Base-by-base conservation (phyloP, 257 asterid species). In the Coffea canephora region DNA sequence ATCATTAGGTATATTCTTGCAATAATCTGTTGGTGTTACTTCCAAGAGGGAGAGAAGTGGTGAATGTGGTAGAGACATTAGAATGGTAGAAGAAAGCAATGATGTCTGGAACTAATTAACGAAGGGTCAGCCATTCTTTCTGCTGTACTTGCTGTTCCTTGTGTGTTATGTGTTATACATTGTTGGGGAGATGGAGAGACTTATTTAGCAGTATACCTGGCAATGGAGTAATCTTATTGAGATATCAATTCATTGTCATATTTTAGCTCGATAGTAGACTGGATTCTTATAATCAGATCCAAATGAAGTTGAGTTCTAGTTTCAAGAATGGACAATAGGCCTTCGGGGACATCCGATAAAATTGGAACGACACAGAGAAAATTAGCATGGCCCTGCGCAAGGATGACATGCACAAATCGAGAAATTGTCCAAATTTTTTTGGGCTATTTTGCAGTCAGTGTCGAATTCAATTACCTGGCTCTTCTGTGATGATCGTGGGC, bases 341-440 rank as follows among this genome's bases (percentile, higher is more conserved):
- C 78, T 70, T 71, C 71, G 75, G 65, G 73, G 77, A 75, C 71
- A 69, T 81, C 84, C 62, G 77, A 81, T 46, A 78, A 78, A 69
- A 78, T 78, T 78, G 77, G 46, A 78, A 78, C 62, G 76, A 78
- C 55, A 78, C 57, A 78, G 70, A 78, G 45, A 78, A 78, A 70
- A 69, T 78, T 86, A 81, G 84, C 83, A 80, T 87, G 76, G 81
- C 80, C 81, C 81, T 84, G 85, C 73, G 81, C 85, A 83, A 86
- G 85, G 85, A 84, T 87, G 85, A 87, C 88, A 84, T 78, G 78
- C 84, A 86, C 83, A 87, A 87, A 78, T 78, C 21, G 81, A 78
- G 76, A 69, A 78, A 78, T 78, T 46, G 76, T 52, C 76, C 55
- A 78, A 69, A 77, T 67, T 68, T 36, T 67, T 45, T 71, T 68